Conservation (phyloP, 2,329 filamentous ascomycete genomes). For the Hansfordia pulvinata region DNA sequence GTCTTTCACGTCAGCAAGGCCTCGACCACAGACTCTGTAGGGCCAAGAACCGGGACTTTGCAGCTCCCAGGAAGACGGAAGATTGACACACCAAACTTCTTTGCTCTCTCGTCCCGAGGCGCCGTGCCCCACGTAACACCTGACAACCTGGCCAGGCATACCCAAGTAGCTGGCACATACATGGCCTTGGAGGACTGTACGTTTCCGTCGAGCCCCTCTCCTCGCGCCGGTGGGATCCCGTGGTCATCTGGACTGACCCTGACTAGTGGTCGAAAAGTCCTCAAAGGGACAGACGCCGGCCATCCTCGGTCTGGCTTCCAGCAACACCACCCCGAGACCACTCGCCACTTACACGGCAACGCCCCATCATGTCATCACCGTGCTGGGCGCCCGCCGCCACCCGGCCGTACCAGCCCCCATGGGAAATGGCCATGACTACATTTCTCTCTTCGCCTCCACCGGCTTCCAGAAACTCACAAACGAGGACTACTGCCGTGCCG, state of each 20-base stretch:
- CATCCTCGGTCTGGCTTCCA: slow-evolving; percentile 25
- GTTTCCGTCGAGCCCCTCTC: too few relatives aligned
- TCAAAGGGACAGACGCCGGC: slow-evolving; percentile 28
- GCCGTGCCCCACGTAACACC: slow-evolving; percentile 79
- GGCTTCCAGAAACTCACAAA: slow-evolving; percentile 64
- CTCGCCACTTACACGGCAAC: slow-evolving; percentile 69
- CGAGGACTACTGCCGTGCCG: slow-evolving; percentile 53
- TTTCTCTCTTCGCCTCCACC: slow-evolving; percentile 74
- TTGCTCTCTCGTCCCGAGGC: slow-evolving; percentile 71
- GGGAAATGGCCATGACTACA: slow-evolving; percentile 54
- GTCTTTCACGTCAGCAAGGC: too few relatives aligned
- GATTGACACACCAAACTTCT: slow-evolving; percentile 74
- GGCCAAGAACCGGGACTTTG: slow-evolving; percentile 55
- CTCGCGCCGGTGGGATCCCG: too few relatives aligned
- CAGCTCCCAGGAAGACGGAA: slow-evolving; percentile 43
- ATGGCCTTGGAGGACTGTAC: slow-evolving; percentile 86
- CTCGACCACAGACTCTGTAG: slow-evolving; percentile 26
- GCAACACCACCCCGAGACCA: slow-evolving; percentile 29
- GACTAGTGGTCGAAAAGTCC: slow-evolving; percentile 39
- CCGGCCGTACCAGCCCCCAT: slow-evolving; percentile 61
- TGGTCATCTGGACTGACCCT: too few relatives aligned
- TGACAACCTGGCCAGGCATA: slow-evolving; percentile 59
- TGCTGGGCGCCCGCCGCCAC: slow-evolving; percentile 66
- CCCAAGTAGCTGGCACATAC: slow-evolving; percentile 57
- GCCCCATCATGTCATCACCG: slow-evolving; percentile 47